These are phyloP conservation scores for Vaccinium corymbosum DNA, from an alignment of 148 eudicot genomes.

Conservation along the genomic window DNA sequence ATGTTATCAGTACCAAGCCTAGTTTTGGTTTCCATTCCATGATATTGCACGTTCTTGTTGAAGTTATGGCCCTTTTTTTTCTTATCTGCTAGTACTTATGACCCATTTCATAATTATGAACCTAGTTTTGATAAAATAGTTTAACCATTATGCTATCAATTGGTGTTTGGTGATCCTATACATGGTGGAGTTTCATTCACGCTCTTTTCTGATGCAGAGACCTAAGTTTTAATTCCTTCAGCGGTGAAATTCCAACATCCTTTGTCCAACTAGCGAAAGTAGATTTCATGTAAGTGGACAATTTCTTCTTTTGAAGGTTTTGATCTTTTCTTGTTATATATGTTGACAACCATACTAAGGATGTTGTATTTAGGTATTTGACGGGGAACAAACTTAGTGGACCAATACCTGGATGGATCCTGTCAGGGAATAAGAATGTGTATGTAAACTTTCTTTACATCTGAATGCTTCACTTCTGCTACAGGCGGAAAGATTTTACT, in stretches of 20 bases:
- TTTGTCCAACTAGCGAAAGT: slow-evolving; percentile 30
- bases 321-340: slow-evolving; percentile 13
- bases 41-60: background rate
- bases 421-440: slow-evolving; percentile 39
- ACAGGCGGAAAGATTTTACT: background rate
- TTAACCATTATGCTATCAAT: background rate
- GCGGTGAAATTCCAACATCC: slow-evolving; percentile 45
- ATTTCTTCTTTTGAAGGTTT: slow-evolving; percentile 9
- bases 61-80: background rate
- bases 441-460: slow-evolving; percentile 15
- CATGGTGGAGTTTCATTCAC: background rate
- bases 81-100: no score
- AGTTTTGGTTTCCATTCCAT: slow-evolving; percentile 1
- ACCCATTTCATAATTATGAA: background rate
- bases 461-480: background rate
- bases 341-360: background rate
- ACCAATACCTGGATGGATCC: slow-evolving; percentile 39
- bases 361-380: slow-evolving; percentile 35
- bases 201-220: slow-evolving; percentile 32
- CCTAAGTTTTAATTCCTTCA: slow-evolving; percentile 49
- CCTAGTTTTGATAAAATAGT: background rate
- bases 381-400: slow-evolving; percentile 52
- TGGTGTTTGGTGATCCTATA: background rate
- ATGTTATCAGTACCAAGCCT: background rate
- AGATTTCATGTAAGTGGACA: slow-evolving; percentile 37